Percentiles rank a stretch among this genome's conserved stretches.
phyloP scores from a whole-genome alignment of 345 rosid species.

The Lenwebbia sp. region DNA sequence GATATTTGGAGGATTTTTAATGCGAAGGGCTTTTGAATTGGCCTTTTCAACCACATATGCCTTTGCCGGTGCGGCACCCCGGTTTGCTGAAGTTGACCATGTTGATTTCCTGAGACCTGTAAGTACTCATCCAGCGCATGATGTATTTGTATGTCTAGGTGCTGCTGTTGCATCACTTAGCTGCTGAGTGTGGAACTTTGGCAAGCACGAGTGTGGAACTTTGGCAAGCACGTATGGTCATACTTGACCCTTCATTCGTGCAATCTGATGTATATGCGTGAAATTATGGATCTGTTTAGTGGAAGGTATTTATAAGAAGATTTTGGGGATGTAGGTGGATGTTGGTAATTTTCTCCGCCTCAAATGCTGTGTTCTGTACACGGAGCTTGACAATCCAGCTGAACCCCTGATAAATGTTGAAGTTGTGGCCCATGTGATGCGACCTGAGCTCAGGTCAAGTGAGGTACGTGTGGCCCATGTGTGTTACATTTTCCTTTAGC shows the following conservation, averaged over 20 bases:
- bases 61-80: slow-evolving; percentile 76
- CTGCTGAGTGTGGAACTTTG: not conserved
- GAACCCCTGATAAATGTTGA: slow-evolving; percentile 57
- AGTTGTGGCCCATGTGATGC: slow-evolving; percentile 78
- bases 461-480: slow-evolving; percentile 33
- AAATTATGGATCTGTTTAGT: not conserved
- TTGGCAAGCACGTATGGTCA: not conserved
- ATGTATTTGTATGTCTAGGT: not conserved
- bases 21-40: slow-evolving; percentile 79
- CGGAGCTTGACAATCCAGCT: slow-evolving; percentile 44
- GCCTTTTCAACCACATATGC: slow-evolving; percentile 80
- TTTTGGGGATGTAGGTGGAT: slow-evolving; percentile 42
- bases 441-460: slow-evolving; percentile 62
- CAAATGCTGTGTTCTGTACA: slow-evolving; percentile 71
- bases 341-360: slow-evolving; percentile 82
- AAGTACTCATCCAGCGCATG: slow-evolving; percentile 10
- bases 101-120: slow-evolving; percentile 84
- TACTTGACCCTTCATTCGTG: not conserved
- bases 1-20: slow-evolving; percentile 81
- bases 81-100: slow-evolving; percentile 74
- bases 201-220: not conserved
- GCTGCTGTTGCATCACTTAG: not conserved
- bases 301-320: not conserved
- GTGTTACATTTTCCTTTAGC: not conserved
- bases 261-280: not conserved